Base-by-base conservation (phyloP, 208 protist genomes). In the Balamuthia mandrillaris region DNA sequence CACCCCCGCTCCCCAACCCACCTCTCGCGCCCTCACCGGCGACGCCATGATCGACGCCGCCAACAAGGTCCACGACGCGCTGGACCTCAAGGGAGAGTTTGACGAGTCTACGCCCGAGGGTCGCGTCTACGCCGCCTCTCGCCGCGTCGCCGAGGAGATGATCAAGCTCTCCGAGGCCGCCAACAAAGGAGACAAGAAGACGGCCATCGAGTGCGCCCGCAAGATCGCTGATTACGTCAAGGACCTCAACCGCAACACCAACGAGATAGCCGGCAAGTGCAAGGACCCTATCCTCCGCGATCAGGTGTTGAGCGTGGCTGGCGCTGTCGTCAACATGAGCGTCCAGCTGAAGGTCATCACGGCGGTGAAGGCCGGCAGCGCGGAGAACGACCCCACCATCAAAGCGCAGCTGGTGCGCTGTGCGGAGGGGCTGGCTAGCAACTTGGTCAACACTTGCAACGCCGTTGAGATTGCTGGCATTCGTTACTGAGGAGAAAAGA, bases 261-360 rank as follows among this genome's bases (percentile, higher is more conserved):
- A 45, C 24, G 63, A 21, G 9, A 39, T 74, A 24, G 63, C 63
- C 1, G 63, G 45, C 18, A 39, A n/a, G 0, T 74, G 63, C 41
- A 74, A 74, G 63, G 63, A 74, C 41, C 63, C 63, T 39, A 74
- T 74, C 24, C 63, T 74, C 63, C 33, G 41, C 14, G 63, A 74
- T 3, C 63, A 74, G 63, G 63, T 74, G 16, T 47, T 74, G 63
- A 37, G 24, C 7, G 10, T 74, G 35, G 31, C 41, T 14, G 35
- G 45, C 41, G 63, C 63, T 39, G 45, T 74, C 31, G 45, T 31
- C 63, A 74, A 74, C 63, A 74, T 74, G 35, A 47, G 35, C 41
- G 63, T 74, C 35, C 63, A 74, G 27, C 63, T 74, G 35, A 74
- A 74, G 63, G 45, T 74, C 63, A 74, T 74, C 31, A 74, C 63